Conservation (phyloP, 805 yeast species). For the Saturnispora serradocipensis region DNA sequence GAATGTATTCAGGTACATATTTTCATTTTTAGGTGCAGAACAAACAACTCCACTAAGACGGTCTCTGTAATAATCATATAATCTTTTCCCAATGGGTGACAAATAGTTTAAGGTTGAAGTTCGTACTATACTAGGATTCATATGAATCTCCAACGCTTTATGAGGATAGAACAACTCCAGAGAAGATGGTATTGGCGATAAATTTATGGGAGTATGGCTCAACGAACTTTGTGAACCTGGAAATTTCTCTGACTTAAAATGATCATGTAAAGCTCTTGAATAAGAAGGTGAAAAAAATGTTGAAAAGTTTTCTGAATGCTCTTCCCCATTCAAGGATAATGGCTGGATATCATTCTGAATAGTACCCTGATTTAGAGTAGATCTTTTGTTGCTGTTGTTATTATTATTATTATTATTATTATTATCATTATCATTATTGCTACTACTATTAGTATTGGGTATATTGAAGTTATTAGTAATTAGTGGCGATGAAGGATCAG, state of each 20-base stretch:
- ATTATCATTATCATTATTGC: not conserved
- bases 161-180: not conserved
- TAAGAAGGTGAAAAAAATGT: slow-evolving; percentile 22
- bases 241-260: slow-evolving; percentile 9
- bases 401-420: not conserved
- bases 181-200: not conserved
- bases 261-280: slow-evolving; percentile 19
- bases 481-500: not conserved
- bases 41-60: slow-evolving; percentile 35
- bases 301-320: slow-evolving; percentile 5
- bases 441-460: not conserved
- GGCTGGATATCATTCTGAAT: slow-evolving; percentile 1
- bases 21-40: slow-evolving; percentile 41
- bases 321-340: slow-evolving; percentile 9
- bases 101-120: slow-evolving; percentile 24
- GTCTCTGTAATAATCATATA: slow-evolving; percentile 39
- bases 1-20: slow-evolving; percentile 42
- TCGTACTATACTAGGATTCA: slow-evolving; percentile 24
- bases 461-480: not conserved
- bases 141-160: slow-evolving; percentile 12
- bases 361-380: slow-evolving; percentile 4
- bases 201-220: not conserved
- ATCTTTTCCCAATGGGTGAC: slow-evolving; percentile 28
- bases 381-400: slow-evolving; percentile 9
- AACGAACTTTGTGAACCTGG: not conserved